Conservation (phyloP, 768 basidiomycete species). For the Mrakia frigida region DNA sequence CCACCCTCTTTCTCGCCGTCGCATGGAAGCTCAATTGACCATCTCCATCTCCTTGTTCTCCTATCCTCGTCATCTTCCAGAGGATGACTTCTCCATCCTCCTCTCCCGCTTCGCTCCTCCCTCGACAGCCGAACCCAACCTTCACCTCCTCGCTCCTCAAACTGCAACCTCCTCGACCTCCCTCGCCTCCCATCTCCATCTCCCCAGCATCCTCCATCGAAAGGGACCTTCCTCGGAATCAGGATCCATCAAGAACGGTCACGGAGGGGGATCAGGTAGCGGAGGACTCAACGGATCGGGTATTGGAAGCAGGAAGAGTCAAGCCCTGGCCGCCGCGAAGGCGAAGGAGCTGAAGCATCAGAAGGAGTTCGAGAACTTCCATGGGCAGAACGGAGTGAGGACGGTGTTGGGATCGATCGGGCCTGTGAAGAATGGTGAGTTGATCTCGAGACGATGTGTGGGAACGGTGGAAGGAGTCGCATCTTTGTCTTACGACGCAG, state of each 20-base stretch:
- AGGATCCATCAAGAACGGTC: constrained; percentile 40
- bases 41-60: neutral
- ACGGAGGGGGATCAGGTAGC: constrained; percentile 35
- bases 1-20: constrained; percentile 3
- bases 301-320: constrained; percentile 50
- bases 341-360: constrained; percentile 51
- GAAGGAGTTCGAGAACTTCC: constrained; percentile 77
- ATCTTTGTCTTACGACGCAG: too few species aligned
- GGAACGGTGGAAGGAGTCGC: constrained; percentile 4
- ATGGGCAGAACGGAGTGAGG: constrained; percentile 83
- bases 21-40: neutral
- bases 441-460: constrained; percentile 51
- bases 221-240: constrained; percentile 38
- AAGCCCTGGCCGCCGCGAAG: constrained; percentile 37
- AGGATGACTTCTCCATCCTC: constrained; percentile 84
- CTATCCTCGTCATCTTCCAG: constrained; percentile 44
- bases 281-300: constrained; percentile 40
- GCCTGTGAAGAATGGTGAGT: constrained; percentile 59
- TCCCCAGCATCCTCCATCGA: neutral
- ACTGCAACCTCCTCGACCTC: constrained; percentile 34
- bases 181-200: constrained; percentile 59
- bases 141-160: constrained; percentile 32
- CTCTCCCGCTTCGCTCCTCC: constrained; percentile 57
- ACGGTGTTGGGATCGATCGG: constrained; percentile 89
- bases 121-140: constrained; percentile 37